Percentiles rank a stretch among this genome's conserved stretches.
phyloP scores from a whole-genome alignment of 352 stramenopile genomes.

The Phytophthora europaea region DNA sequence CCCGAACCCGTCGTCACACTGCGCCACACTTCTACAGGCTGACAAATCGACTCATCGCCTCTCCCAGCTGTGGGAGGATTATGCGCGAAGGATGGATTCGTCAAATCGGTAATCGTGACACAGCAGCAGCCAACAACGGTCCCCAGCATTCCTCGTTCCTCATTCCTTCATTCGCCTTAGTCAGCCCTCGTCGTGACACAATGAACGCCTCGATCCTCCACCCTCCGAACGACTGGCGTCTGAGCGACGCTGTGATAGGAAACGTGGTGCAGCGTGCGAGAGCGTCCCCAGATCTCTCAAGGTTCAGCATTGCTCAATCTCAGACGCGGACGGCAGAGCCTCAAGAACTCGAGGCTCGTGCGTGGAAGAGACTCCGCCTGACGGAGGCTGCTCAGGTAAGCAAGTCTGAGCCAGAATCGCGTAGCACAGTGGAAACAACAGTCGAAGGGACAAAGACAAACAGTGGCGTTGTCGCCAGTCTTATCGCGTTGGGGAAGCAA shows the following conservation, averaged over 20 bases:
- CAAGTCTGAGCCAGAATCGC: background rate
- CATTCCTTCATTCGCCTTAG: background rate
- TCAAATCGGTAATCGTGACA: constrained; percentile 6
- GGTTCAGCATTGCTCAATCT: background rate
- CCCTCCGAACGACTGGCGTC: background rate
- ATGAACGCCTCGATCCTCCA: constrained; percentile 6
- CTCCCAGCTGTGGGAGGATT: background rate
- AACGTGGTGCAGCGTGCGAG: background rate
- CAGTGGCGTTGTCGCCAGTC: background rate
- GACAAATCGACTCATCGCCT: background rate
- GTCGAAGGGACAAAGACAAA: background rate
- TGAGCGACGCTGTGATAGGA: background rate
- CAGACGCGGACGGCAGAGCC: background rate
- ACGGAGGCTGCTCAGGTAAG: background rate
- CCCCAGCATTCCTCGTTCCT: background rate
- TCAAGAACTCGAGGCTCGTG: background rate
- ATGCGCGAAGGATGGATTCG: background rate
- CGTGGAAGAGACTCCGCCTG: background rate
- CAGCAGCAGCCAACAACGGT: background rate
- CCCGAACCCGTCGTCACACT: background rate
- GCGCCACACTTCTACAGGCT: background rate
- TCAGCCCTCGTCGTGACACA: background rate
- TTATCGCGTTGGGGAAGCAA: constrained; percentile 2
- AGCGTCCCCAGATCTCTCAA: background rate
- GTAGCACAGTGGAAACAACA: background rate